These are phyloP conservation scores for Jasminum sambac DNA, from an alignment of 257 asterid species.

Conservation along the genomic window DNA sequence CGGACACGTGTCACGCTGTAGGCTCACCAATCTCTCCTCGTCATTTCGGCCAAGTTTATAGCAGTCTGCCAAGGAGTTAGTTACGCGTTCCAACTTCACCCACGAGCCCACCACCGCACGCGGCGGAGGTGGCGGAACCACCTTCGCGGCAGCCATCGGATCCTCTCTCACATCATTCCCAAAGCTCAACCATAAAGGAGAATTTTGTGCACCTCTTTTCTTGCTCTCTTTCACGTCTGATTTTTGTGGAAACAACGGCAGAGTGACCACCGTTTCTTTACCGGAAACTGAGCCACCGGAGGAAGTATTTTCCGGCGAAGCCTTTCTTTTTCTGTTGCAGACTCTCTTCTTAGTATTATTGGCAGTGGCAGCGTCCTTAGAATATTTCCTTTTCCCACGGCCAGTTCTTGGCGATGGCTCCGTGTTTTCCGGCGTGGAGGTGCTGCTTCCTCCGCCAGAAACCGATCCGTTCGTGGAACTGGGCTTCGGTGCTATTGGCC, in stretches of 20 bases:
- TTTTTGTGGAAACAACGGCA: conserved; percentile 49
- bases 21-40: conserved; percentile 42
- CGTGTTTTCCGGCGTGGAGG: conserved; percentile 24
- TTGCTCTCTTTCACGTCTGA: background rate
- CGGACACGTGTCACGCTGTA: conserved; percentile 75
- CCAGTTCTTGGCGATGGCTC: background rate
- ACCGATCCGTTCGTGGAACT: conserved; percentile 26
- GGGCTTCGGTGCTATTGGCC: conserved; percentile 91
- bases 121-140: conserved; percentile 8
- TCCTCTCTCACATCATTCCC: conserved; percentile 22
- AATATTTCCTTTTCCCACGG: conserved; percentile 31
- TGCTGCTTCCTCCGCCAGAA: conserved; percentile 23
- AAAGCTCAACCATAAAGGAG: conserved; percentile 53
- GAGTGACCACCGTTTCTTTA: conserved; percentile 35
- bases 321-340: conserved; percentile 30
- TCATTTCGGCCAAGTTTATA: conserved; percentile 44
- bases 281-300: conserved; percentile 39
- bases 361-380: conserved; percentile 23
- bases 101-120: conserved; percentile 37
- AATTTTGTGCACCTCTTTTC: background rate
- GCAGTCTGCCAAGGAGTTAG: conserved; percentile 42
- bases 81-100: conserved; percentile 55
- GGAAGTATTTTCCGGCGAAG: conserved; percentile 30
- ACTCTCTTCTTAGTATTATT: conserved; percentile 4
- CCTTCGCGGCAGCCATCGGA: conserved; percentile 14